A percentile compares a stretch with the other conserved stretches of the same genome.
Evolutionary conservation across 2,329 filamentous ascomycete species (phyloP).

Genomic region (Colletotrichum sp.): DNA sequence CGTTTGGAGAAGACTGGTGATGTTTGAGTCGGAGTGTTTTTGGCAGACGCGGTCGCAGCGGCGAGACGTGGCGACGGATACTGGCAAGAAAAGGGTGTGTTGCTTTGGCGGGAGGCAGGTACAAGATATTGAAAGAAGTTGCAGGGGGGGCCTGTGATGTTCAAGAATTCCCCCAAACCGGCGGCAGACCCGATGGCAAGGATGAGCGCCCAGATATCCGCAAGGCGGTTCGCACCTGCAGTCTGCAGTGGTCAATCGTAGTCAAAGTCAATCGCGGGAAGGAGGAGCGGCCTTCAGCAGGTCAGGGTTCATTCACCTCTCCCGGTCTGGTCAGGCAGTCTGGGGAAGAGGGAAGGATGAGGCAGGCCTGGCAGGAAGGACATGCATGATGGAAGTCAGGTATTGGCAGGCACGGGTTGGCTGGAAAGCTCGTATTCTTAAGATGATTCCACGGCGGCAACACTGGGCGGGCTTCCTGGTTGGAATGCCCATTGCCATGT

Average conservation of each 20-base stretch:
- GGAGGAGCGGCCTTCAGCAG: not conserved
- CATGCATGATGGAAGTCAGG: not conserved
- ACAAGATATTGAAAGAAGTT: constrained; percentile 8
- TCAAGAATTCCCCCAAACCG: constrained; percentile 5
- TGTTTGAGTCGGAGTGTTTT: not conserved
- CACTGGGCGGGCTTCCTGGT: not conserved
- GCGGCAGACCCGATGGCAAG: constrained; percentile 14
- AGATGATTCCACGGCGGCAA: constrained; percentile 16
- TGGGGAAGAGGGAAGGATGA: constrained; percentile 7
- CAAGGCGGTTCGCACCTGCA: not conserved
- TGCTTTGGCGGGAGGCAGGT: not conserved
- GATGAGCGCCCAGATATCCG: not conserved
- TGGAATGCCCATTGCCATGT: constrained; percentile 8
- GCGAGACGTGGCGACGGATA: not conserved
- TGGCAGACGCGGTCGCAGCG: not conserved
- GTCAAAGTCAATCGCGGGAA: not conserved
- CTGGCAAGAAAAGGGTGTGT: not conserved
- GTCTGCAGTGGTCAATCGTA: not conserved
- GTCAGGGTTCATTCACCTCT: not conserved
- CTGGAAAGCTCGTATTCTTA: constrained; percentile 20
- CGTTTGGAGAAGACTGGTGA: not conserved
- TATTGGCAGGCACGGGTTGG: not conserved
- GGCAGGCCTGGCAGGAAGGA: not conserved
- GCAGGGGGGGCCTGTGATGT: constrained; percentile 9
- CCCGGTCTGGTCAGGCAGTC: not conserved